These are phyloP conservation scores for Hypomyces rosellus DNA, from an alignment of 2,329 filamentous ascomycete genomes.

Conservation along the genomic window DNA sequence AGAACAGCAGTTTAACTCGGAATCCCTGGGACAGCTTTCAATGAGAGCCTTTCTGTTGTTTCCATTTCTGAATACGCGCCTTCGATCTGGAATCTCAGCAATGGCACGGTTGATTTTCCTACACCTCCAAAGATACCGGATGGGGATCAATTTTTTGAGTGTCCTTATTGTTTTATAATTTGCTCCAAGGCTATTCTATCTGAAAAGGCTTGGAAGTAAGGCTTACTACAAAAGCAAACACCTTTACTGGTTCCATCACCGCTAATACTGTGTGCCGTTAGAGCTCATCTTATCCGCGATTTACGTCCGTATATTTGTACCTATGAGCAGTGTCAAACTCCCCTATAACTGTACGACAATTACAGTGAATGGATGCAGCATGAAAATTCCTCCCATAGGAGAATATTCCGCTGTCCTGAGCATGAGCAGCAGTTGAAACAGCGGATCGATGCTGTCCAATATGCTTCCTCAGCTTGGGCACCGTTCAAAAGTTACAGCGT, in stretches of 20 bases:
- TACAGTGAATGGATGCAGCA: slow-evolving; percentile 7
- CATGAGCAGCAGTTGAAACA: neutral
- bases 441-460: slow-evolving; percentile 1
- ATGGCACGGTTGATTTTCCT: slow-evolving; percentile 6
- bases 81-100: slow-evolving; percentile 5
- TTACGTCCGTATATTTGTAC: slow-evolving; percentile 7
- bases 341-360: slow-evolving; percentile 4
- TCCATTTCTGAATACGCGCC: slow-evolving; percentile 8
- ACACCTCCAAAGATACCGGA: neutral
- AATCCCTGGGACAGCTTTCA: neutral
- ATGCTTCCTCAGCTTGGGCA: neutral
- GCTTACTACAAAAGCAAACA: no score
- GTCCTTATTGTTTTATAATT: slow-evolving; percentile 8
- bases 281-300: slow-evolving; percentile 8
- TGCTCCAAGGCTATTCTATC: slow-evolving; percentile 2
- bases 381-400: neutral
- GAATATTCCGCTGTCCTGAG: neutral
- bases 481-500: neutral
- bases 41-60: neutral
- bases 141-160: neutral
- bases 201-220: slow-evolving; percentile 7
- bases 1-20: slow-evolving; percentile 2
- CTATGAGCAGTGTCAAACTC: neutral
- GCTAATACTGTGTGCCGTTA: neutral
- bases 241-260: neutral